phyloP scores from a whole-genome alignment of 139 green algal species.

The Chlorella vulgaris region DNA sequence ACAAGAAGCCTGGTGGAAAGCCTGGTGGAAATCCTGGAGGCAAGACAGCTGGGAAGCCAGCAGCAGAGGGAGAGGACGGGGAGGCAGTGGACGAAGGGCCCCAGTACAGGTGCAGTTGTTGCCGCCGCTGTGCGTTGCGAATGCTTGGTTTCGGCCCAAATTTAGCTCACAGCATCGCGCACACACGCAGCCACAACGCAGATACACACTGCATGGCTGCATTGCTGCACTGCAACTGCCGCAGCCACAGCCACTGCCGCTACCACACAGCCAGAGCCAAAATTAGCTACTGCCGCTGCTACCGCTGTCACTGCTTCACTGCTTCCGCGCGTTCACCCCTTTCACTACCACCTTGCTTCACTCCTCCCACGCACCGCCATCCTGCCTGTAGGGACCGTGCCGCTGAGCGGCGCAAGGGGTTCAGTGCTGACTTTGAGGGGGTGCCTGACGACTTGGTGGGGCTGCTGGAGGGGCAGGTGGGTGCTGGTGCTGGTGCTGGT shows the following conservation, averaged over 20 bases:
- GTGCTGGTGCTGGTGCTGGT: no score
- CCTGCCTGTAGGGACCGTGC: conserved; percentile 62
- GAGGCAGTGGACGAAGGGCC: background rate
- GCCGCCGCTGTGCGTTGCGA: no score
- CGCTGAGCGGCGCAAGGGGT: conserved; percentile 68
- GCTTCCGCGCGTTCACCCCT: background rate
- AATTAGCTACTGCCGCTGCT: background rate
- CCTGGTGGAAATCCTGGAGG: background rate
- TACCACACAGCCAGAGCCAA: background rate
- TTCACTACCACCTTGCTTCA: background rate
- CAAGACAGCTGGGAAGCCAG: no score
- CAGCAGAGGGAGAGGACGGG: background rate
- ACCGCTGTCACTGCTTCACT: background rate
- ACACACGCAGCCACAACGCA: no score
- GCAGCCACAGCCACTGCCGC: no score
- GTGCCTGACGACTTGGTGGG: conserved; percentile 30
- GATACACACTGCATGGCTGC: no score
- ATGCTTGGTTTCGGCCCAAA: no score
- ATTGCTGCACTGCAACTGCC: no score
- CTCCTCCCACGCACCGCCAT: background rate
- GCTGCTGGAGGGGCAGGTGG: conserved; percentile 30
- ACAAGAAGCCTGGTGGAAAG: conserved; percentile 25
- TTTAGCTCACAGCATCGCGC: no score
- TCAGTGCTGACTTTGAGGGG: conserved; percentile 64
- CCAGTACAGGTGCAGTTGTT: conserved; percentile 7